These are phyloP conservation scores for Nemania sp. DNA, from an alignment of 2,329 filamentous ascomycete genomes.

Conservation along the genomic window DNA sequence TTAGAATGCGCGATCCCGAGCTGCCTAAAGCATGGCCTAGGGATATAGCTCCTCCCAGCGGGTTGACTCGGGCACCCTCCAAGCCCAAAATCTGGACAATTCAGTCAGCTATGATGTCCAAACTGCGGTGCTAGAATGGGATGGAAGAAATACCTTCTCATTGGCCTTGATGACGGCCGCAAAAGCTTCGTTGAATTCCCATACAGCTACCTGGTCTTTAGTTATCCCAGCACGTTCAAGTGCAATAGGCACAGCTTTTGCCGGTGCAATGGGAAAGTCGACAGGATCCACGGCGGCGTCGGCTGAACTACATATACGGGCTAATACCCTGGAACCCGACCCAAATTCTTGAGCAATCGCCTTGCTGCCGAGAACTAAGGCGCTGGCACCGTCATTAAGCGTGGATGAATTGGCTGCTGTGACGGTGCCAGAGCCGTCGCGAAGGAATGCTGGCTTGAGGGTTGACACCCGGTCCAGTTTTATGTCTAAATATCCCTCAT, in stretches of 20 bases:
- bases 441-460: slow-evolving; percentile 88
- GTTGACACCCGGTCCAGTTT: slow-evolving; percentile 84
- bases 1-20: slow-evolving; percentile 88
- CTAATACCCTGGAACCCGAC: slow-evolving; percentile 76
- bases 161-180: slow-evolving; percentile 95
- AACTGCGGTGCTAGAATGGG: not conserved
- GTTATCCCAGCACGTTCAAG: slow-evolving; percentile 86
- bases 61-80: slow-evolving; percentile 79
- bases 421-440: slow-evolving; percentile 83
- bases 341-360: slow-evolving; percentile 81
- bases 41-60: slow-evolving; percentile 87
- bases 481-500: slow-evolving; percentile 87
- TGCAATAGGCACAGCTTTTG: slow-evolving; percentile 89
- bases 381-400: slow-evolving; percentile 92
- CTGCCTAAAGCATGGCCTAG: slow-evolving; percentile 90
- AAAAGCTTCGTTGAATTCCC: slow-evolving; percentile 99
- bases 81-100: slow-evolving; percentile 72
- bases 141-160: slow-evolving; percentile 63
- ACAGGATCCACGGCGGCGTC: slow-evolving; percentile 90
- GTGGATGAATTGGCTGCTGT: slow-evolving; percentile 94
- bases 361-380: slow-evolving; percentile 81
- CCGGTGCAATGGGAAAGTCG: slow-evolving; percentile 91
- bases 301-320: slow-evolving; percentile 80
- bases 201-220: slow-evolving; percentile 87
- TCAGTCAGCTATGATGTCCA: not conserved